A percentile compares a stretch with the other conserved stretches of the same genome.
phyloP scores from a whole-genome alignment of 2,329 filamentous ascomycete genomes.

The Ampelomyces quisqualis region DNA sequence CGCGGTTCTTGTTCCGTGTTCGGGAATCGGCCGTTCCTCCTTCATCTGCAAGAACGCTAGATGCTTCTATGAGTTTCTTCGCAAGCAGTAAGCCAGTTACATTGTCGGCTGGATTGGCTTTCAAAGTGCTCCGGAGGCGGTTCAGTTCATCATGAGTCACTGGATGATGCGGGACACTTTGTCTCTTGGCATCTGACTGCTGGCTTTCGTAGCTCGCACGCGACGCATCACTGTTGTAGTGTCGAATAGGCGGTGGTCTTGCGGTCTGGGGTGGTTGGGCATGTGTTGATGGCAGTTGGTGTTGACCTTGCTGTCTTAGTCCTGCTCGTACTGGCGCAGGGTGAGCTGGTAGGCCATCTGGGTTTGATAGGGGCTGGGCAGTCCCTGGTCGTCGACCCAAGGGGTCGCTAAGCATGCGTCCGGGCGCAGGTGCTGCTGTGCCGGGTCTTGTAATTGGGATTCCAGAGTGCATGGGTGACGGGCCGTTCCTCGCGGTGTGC shows the following conservation, averaged over 20 bases:
- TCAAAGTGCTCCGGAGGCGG: slow-evolving; percentile 67
- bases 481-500: slow-evolving; percentile 33
- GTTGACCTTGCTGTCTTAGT: slow-evolving; percentile 42
- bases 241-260: slow-evolving; percentile 55
- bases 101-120: slow-evolving; percentile 71
- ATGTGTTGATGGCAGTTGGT: slow-evolving; percentile 23
- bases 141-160: slow-evolving; percentile 81
- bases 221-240: slow-evolving; percentile 51
- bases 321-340: slow-evolving; percentile 58
- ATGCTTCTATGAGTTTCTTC: slow-evolving; percentile 83
- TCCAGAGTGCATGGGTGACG: slow-evolving; percentile 28
- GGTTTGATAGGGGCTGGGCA: slow-evolving; percentile 47
- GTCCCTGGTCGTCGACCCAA: slow-evolving; percentile 44
- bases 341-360: slow-evolving; percentile 58
- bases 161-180: slow-evolving; percentile 46
- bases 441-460: slow-evolving; percentile 33
- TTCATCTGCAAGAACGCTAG: slow-evolving; percentile 74
- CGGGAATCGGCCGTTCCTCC: slow-evolving; percentile 69
- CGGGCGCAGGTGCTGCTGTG: slow-evolving; percentile 34
- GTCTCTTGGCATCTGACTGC: slow-evolving; percentile 20
- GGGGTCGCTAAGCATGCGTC: slow-evolving; percentile 30
- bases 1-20: slow-evolving; percentile 64
- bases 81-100: slow-evolving; percentile 71
- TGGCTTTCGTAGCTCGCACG: slow-evolving; percentile 36
- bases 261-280: slow-evolving; percentile 27